Conservation (phyloP, 1,139 yeast genomes). For the Taphrina flavorubra region DNA sequence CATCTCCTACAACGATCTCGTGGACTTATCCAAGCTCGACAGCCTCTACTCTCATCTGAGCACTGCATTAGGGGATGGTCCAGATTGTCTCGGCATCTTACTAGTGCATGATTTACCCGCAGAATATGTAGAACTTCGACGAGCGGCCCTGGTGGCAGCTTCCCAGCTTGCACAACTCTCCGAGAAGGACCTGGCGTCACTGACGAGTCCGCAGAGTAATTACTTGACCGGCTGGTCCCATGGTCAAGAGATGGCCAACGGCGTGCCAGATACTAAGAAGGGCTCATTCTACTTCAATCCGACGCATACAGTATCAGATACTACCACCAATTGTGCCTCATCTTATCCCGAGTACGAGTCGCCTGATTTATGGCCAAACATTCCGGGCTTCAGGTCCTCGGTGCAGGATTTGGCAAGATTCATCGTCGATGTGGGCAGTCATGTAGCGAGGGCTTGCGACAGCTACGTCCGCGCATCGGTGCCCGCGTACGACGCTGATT, state of each 20-base stretch:
- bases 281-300: conserved; percentile 66
- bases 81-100: conserved; percentile 62
- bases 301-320: conserved; percentile 48
- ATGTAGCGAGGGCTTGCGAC: conserved; percentile 64
- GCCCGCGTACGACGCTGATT: conserved; percentile 52
- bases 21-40: conserved; percentile 3
- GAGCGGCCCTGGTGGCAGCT: conserved; percentile 57
- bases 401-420: conserved; percentile 53
- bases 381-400: conserved; percentile 47
- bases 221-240: conserved; percentile 73
- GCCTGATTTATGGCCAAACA: conserved; percentile 28
- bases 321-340: neutral
- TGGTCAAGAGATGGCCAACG: conserved; percentile 61
- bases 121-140: conserved; percentile 55
- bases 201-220: conserved; percentile 59
- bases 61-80: conserved; percentile 59
- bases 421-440: conserved; percentile 60
- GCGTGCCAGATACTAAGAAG: conserved; percentile 59
- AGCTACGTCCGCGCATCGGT: conserved; percentile 13
- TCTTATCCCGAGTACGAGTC: conserved; percentile 45
- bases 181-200: conserved; percentile 50
- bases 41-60: conserved; percentile 17
- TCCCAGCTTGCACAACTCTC: conserved; percentile 59
- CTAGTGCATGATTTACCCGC: conserved; percentile 58
- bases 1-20: conserved; percentile 29